Evolutionary conservation across 2,329 filamentous ascomycete genomes (phyloP).

Genomic region (Dendryphion nanum): DNA sequence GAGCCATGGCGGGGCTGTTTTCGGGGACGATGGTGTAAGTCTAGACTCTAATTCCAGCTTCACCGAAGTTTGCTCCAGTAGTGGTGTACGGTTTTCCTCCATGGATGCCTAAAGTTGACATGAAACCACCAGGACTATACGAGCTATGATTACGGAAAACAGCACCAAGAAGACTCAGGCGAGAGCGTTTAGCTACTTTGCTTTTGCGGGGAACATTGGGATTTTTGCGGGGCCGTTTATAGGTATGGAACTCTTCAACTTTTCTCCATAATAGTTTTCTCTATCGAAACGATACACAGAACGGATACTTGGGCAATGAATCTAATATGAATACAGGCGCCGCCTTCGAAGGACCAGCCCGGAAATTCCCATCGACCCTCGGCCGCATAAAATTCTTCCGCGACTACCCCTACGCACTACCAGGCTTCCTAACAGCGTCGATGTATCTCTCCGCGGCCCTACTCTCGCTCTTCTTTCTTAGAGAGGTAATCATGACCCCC

Average conservation of each 20-base stretch:
- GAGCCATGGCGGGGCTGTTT: slow-evolving; percentile 71
- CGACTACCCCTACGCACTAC: slow-evolving; percentile 64
- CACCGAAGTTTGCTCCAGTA: neutral
- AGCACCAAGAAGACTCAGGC: slow-evolving; percentile 70
- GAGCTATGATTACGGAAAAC: slow-evolving; percentile 75
- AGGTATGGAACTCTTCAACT: slow-evolving; percentile 24
- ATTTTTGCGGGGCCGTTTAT: slow-evolving; percentile 70
- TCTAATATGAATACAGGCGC: slow-evolving; percentile 54
- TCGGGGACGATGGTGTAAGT: slow-evolving; percentile 64
- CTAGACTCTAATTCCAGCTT: neutral
- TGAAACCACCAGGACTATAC: slow-evolving; percentile 52
- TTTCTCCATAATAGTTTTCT: too few relatives aligned
- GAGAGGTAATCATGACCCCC: slow-evolving; percentile 48
- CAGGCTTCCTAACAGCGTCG: slow-evolving; percentile 57
- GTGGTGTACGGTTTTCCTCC: too few relatives aligned
- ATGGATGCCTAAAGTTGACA: neutral
- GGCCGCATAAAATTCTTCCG: slow-evolving; percentile 57
- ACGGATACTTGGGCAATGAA: neutral
- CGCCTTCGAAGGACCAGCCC: slow-evolving; percentile 64
- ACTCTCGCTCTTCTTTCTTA: slow-evolving; percentile 55
- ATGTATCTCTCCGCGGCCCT: slow-evolving; percentile 57
- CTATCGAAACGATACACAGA: neutral
- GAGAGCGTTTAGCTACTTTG: slow-evolving; percentile 72
- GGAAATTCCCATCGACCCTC: slow-evolving; percentile 62
- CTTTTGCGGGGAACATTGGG: slow-evolving; percentile 71